Base-by-base conservation (phyloP, 2,329 filamentous ascomycete genomes). In the Rhynchosporium agropyri region DNA sequence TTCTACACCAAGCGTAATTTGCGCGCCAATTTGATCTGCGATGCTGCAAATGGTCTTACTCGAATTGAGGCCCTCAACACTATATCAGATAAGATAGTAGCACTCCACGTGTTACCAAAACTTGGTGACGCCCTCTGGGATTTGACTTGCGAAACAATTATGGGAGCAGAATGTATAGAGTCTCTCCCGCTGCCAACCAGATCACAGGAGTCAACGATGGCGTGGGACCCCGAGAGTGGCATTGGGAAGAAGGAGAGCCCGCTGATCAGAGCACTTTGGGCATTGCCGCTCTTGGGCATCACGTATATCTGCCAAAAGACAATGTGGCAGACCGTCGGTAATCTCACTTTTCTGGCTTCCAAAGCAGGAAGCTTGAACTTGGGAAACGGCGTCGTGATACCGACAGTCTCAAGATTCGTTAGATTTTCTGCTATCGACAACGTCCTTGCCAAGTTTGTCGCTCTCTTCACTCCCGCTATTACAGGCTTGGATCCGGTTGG, bases 161-260 rank as follows among this genome's bases (percentile, higher is more conserved):
- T 68, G 31, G 70, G 66, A 40, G 65, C 74, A 4, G 70, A 72
- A 20, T 65, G 62, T 26, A 57, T 76, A 2, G 71, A 76, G 12
- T 72, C 63, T 50, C 65, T 76, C 0, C 71, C 73, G n/a, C 57
- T 63, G 2, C 74, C 74, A 29, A 59, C 67, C 29, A 59, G 67
- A 28, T 61, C 65, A 9, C 45, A 69, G 7, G 26, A 60, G 26
- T 51, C 69, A 9, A 72, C 65, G 1, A 73, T 74, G 70, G 67
- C 72, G 1, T 74, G 69, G 67, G 72, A 75, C 42, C 70, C 68
- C 8, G 64, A 70, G 26, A 62, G 68, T 36, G 72, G 72, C 13
- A 51, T 68, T 36, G 70, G 69, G 7, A 68, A 70, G 45, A 68
- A 71, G 9, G 72, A 74, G 58, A 73, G 62, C 36, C 57, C 63